Evolutionary conservation across 2,329 filamentous ascomycete genomes (phyloP), one percentile per base, ranked within the genome.

Genomic region (Hypoxylon sp.): DNA sequence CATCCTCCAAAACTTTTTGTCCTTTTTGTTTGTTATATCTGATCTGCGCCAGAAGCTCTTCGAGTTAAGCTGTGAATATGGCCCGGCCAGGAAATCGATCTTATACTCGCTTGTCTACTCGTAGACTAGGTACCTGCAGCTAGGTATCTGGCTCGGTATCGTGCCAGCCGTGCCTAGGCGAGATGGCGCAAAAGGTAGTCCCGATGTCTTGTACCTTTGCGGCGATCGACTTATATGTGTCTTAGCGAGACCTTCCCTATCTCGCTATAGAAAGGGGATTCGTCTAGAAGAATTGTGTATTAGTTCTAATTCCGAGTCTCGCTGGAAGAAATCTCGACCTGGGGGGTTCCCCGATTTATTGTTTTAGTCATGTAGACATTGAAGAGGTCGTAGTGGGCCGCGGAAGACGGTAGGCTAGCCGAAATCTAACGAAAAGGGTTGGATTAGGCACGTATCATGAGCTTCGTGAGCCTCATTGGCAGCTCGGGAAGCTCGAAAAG

Each of bases 301-400:
- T 50, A 37, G 10, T 17, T 45, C 37, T 15, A 46, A 15, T 51
- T 4, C 35, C 21, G 17, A 13, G 6, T 23, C 11, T 18, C 24
- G 42, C 51, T 21, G 41, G 40, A 56, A 50, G 45, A 50, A 56
- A 57, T 56, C 55, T 49, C 31, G 18, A 50, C 27, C 54, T 9
- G 35, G 35, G 3, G 40, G n/a, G n/a, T n/a, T n/a, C 55, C 42
- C 56, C 56, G 40, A 48, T 62, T 62, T 60, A 60, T 41, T 43
- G 43, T 56, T 43, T 35, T 42, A 13, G 41, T 52, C 40, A 13
- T n/a, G 4, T 13, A 4, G 20, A 29, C 42, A 35, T 10, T 41
- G 29, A 26, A 55, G 17, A 56, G 43, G 50, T 58, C 45, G 41
- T 58, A 58, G 58, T 63, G 61, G 58, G 58, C 55, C 55, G 48